phyloP scores from a whole-genome alignment of 2,329 filamentous ascomycete species.

The Alternaria sp. region DNA sequence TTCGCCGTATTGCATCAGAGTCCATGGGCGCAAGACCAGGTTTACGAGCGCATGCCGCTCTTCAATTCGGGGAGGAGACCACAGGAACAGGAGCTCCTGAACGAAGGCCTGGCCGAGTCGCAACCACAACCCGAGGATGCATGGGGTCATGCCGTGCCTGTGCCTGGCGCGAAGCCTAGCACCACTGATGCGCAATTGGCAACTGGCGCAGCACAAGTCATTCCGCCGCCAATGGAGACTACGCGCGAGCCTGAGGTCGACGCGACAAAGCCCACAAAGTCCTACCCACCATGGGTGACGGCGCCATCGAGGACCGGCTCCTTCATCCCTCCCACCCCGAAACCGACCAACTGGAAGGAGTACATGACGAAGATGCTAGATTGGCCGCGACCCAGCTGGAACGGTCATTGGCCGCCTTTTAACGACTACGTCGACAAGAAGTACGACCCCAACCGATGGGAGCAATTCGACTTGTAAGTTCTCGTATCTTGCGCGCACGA shows the following conservation, averaged over 20 bases:
- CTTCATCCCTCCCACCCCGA: constrained; percentile 26
- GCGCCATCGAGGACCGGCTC: constrained; percentile 25
- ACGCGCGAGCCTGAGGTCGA: constrained; percentile 1
- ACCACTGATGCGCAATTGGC: constrained; percentile 3
- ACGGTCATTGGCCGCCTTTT: constrained; percentile 57
- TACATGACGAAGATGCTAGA: constrained; percentile 55
- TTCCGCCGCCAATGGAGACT: constrained; percentile 13
- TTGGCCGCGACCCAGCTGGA: constrained; percentile 52
- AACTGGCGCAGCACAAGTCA: neutral
- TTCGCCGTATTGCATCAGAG: constrained; percentile 40
- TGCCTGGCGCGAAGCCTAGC: constrained; percentile 19
- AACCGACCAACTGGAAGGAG: constrained; percentile 40
- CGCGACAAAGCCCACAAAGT: constrained; percentile 14
- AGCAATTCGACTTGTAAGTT: constrained; percentile 52
- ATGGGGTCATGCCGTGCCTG: constrained; percentile 30
- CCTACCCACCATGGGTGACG: constrained; percentile 38
- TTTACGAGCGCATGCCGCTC: constrained; percentile 40
- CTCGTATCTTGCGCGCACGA: neutral
- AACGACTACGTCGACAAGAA: constrained; percentile 53
- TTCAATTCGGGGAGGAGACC: constrained; percentile 23
- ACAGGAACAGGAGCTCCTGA: constrained; percentile 23
- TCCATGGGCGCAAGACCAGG: constrained; percentile 36
- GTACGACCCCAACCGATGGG: constrained; percentile 61
- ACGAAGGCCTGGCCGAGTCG: constrained; percentile 17
- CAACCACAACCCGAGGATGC: constrained; percentile 33